phyloP scores from a whole-genome alignment of 2,329 filamentous ascomycete species.

The Penicillium sp. region DNA sequence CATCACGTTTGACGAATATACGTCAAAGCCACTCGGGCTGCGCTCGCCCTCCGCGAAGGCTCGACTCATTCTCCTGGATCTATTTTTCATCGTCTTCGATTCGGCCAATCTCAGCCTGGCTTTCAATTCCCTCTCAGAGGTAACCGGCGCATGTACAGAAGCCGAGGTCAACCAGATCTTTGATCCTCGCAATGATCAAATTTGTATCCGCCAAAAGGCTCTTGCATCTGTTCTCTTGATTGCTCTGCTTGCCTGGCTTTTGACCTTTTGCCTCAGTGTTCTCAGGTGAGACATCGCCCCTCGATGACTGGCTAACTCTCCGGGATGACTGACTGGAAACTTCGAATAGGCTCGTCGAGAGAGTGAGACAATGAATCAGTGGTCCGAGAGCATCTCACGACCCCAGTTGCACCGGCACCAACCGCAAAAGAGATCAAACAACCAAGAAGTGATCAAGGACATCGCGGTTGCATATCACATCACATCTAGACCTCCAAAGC shows the following conservation, averaged over 20 bases:
- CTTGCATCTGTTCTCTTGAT: slow-evolving; percentile 73
- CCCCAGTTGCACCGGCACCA: neutral
- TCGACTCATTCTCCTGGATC: slow-evolving; percentile 79
- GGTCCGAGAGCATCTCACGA: neutral
- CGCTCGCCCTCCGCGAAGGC: slow-evolving; percentile 80
- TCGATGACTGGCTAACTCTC: neutral
- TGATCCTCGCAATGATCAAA: slow-evolving; percentile 37
- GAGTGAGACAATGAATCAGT: slow-evolving; percentile 22
- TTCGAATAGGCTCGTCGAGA: slow-evolving; percentile 33
- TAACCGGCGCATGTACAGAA: slow-evolving; percentile 54
- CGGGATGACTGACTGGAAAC: slow-evolving; percentile 21
- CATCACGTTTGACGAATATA: slow-evolving; percentile 96
- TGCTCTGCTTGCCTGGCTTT: slow-evolving; percentile 80
- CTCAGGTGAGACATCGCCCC: slow-evolving; percentile 49
- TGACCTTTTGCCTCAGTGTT: slow-evolving; percentile 82
- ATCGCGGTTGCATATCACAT: neutral
- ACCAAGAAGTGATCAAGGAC: too few relatives aligned
- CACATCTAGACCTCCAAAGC: slow-evolving; percentile 35
- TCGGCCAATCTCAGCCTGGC: slow-evolving; percentile 86
- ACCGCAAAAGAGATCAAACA: neutral
- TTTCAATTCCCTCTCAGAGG: slow-evolving; percentile 70
- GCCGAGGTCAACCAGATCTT: slow-evolving; percentile 32
- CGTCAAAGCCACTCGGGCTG: slow-evolving; percentile 82
- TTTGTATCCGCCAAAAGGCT: slow-evolving; percentile 61
- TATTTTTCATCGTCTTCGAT: slow-evolving; percentile 97